These are phyloP conservation scores for Phaeosphaeriaceae sp. DNA, from an alignment of 2,329 filamentous ascomycete species.

Conservation along the genomic window DNA sequence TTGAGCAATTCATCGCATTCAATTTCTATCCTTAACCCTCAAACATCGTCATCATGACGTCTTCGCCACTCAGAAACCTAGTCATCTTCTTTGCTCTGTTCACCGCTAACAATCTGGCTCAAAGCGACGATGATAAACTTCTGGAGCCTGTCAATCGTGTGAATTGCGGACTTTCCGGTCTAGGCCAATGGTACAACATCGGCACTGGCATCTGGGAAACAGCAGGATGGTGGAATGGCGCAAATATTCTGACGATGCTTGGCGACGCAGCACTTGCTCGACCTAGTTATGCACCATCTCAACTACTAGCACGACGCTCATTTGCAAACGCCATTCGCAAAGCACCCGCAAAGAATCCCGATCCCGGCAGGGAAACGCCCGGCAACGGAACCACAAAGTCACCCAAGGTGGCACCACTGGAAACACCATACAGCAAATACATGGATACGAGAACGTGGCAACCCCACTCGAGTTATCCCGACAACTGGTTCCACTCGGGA, in stretches of 20 bases:
- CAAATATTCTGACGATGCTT: constrained; percentile 70
- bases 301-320: constrained; percentile 47
- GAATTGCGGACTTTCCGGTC: constrained; percentile 48
- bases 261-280: constrained; percentile 59
- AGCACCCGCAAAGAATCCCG: constrained; percentile 41
- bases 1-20: neutral
- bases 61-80: constrained; percentile 15
- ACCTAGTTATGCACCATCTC: constrained; percentile 37
- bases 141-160: constrained; percentile 34
- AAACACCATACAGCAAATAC: constrained; percentile 31
- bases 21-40: neutral
- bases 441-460: constrained; percentile 24
- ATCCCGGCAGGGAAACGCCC: constrained; percentile 28
- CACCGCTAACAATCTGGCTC: constrained; percentile 29
- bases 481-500: constrained; percentile 22
- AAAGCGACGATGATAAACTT: constrained; percentile 20
- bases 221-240: constrained; percentile 77
- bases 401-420: constrained; percentile 11
- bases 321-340: constrained; percentile 55
- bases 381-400: constrained; percentile 16
- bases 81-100: constrained; percentile 1
- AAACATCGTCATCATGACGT: constrained; percentile 25
- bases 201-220: constrained; percentile 69
- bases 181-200: constrained; percentile 70
- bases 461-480: constrained; percentile 26